These are phyloP conservation scores for Xerocomellus amylosporus DNA, from an alignment of 768 basidiomycete genomes.

Conservation along the genomic window DNA sequence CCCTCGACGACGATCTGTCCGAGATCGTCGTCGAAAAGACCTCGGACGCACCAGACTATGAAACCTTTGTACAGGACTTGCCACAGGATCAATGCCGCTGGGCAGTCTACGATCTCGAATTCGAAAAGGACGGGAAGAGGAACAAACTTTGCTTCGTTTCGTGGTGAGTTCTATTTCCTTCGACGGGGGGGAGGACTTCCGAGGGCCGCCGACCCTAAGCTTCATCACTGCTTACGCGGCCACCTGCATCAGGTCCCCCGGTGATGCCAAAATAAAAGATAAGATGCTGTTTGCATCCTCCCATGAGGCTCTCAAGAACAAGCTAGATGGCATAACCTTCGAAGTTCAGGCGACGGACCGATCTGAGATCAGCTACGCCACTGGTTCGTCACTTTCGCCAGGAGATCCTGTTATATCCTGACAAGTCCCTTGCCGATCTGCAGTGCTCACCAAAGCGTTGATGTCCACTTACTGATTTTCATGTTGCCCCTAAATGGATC, in stretches of 20 bases:
- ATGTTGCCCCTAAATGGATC: not conserved
- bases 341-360: constrained; percentile 87
- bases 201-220: not conserved
- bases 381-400: constrained; percentile 46
- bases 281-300: constrained; percentile 96
- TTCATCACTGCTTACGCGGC: not conserved
- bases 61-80: constrained; percentile 69
- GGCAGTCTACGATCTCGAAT: constrained; percentile 94
- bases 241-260: constrained; percentile 67
- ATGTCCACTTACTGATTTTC: constrained; percentile 13
- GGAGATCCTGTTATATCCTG: not conserved
- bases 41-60: constrained; percentile 52
- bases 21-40: constrained; percentile 77
- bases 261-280: constrained; percentile 76
- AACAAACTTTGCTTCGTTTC: constrained; percentile 83
- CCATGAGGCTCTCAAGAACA: constrained; percentile 69
- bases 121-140: constrained; percentile 67
- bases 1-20: constrained; percentile 54
- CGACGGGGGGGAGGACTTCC: not conserved
- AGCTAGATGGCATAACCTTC: constrained; percentile 69
- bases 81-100: constrained; percentile 77
- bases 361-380: constrained; percentile 68
- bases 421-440: not conserved
- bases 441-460: constrained; percentile 23
- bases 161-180: constrained; percentile 52